Evolutionary conservation across 129 eudicot genomes (phyloP), one percentile per base, ranked within the genome.

Genomic region (sunflower (Helianthus annuus)): DNA sequence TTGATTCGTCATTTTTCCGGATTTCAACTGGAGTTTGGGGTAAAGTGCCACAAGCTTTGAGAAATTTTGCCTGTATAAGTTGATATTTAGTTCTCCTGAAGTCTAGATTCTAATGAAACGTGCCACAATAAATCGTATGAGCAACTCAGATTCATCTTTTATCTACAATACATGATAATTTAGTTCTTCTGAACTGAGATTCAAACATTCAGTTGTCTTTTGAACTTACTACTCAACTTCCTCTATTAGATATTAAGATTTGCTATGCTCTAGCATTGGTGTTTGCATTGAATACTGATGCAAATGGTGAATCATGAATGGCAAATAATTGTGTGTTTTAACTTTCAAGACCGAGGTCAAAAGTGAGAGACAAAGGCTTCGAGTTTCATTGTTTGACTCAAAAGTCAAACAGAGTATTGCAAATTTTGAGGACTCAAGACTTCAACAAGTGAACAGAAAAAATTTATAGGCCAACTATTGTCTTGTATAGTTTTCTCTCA

Each of bases 1-100:
- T 81, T 32, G 76, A 68, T 67, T 60, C 66, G 56, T 36, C 16
- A 22, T 78, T 57, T 29, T 79, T 87, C 42, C 88, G 88, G 74
- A 93, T 78, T 79, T 93, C 97, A 46, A 67, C 75, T 36, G 98
- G 98, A 66, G 97, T 93, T 74, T 87, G 81, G 10, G 84, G 87
- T 80, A 93, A 48, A 67, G 98, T 93, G 54, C 97, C 97, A 72
- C 96, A 87, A 66, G 96, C 89, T 82, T 90, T 90, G 42, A 93
- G 96, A 59, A 89, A 90, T 62, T 73, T 82, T 11, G 96, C 97
- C 96, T 91, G 89, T 22, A 16, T 5, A 58, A 58, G 70, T 58
- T 17, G 45, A 4, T 44, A 76, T 19, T 59, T 60, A 36, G 64
- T 19, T 59, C 48, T 9, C 48, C 7, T 6, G 38, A 52, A 42